Evolutionary conservation across 257 asterid species (phyloP), one percentile per base, ranked within the genome.

Genomic region (Solanum tarapatanum): DNA sequence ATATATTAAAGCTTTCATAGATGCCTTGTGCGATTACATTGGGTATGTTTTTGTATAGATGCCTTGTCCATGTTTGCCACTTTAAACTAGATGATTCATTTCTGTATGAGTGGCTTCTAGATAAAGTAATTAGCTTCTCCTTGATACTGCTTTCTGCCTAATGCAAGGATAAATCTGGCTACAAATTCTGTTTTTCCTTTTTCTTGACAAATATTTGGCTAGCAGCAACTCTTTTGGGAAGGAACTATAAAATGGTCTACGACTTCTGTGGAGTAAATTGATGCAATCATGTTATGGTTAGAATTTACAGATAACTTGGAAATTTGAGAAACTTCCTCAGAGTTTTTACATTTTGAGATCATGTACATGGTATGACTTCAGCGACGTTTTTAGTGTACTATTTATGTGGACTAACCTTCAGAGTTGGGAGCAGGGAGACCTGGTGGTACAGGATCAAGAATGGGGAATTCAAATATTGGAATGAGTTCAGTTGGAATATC

Each of bases 401-500:
- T 35, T 72, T 30, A 13, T 36, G 60, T 45, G 84, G 58, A 69
- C 36, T 84, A 39, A 33, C 60, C 62, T 87, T 79, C 89, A 43
- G 69, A 43, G 39, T 72, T 75, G 86, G 82, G 87, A 86, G 88
- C 94, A 93, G 98, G 93, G 62, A 92, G 89, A 88, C 55, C 93
- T 87, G 90, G 87, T 73, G 75, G 88, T 33, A 88, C 64, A 32
- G 87, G 88, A 51, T 90, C 93, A 84, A 86, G 92, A 87, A 39
- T 89, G 90, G 84, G 43, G 75, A 92, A 85, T 39, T 83, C 92
- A 85, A 90, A 86, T 86, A 86, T 93, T 26, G 99, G 99, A 85
- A 94, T 95, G 99, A 94, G 96, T 91, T 93, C 96, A 7, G 95
- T 94, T 45, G 99, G 99, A 89, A 89, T 91, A 89, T 91, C 98